A percentile compares a stretch with the other conserved stretches of the same genome.
Conservation (phyloP, 805 yeast species). For the Saccharomycopsis guyanensis region DNA sequence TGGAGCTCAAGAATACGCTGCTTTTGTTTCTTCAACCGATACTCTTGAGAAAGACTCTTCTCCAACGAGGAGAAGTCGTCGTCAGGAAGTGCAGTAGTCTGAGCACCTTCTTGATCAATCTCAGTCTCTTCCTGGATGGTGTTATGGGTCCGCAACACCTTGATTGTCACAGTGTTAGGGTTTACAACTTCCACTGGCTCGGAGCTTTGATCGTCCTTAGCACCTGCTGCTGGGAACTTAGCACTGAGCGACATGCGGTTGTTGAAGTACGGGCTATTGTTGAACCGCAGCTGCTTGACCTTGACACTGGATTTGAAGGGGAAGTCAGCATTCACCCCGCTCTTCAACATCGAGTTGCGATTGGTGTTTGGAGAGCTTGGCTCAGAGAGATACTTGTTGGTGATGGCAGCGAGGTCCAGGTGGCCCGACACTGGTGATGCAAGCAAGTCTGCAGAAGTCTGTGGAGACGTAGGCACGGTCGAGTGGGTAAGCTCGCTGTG, state of each 20-base stretch:
- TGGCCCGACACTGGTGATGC: constrained; percentile 6
- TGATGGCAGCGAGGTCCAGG: constrained; percentile 10
- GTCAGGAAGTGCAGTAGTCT: constrained; percentile 13
- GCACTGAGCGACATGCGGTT: not conserved
- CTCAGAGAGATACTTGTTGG: constrained; percentile 16
- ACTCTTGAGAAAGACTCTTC: constrained; percentile 9
- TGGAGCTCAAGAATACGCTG: constrained; percentile 13
- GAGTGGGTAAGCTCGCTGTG: not conserved
- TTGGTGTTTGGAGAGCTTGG: constrained; percentile 10
- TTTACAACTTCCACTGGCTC: not conserved
- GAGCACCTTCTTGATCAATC: constrained; percentile 2
- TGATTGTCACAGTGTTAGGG: constrained; percentile 5
- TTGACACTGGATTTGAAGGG: constrained; percentile 10
- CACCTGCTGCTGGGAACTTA: not conserved
- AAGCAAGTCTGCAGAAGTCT: not conserved
- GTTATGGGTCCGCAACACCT: not conserved
- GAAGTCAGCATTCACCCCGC: not conserved
- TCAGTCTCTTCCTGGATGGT: constrained; percentile 9
- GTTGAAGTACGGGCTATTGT: not conserved
- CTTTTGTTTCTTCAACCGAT: constrained; percentile 11
- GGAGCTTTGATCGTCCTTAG: not conserved
- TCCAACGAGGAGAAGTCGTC: constrained; percentile 13
- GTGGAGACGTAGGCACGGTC: not conserved
- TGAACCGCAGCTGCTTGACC: constrained; percentile 3
- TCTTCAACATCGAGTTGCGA: not conserved